Base-by-base conservation (phyloP, 352 stramenopile species). In the Pythium insidiosum region DNA sequence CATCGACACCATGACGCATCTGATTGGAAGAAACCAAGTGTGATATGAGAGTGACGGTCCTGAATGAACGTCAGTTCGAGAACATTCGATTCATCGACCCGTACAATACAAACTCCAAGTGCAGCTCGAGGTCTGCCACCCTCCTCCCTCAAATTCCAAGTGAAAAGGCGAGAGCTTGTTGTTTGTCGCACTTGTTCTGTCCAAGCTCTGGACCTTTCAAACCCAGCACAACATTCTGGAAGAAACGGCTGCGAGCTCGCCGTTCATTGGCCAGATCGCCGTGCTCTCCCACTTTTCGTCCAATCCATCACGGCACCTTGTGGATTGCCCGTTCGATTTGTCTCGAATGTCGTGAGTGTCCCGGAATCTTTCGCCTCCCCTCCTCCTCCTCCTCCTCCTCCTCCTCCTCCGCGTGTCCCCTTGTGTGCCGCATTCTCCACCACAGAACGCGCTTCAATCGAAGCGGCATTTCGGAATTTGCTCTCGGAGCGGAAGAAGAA, bases 401-500 rank as follows among this genome's bases (percentile, higher is more conserved):
- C n/a, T n/a, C n/a, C n/a, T n/a, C n/a, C n/a, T n/a, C n/a, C n/a
- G n/a, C n/a, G n/a, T n/a, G n/a, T n/a, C n/a, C n/a, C n/a, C n/a
- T n/a, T n/a, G n/a, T n/a, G n/a, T n/a, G n/a, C n/a, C n/a, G n/a
- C n/a, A n/a, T n/a, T n/a, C n/a, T n/a, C n/a, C n/a, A n/a, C n/a
- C n/a, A n/a, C n/a, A n/a, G n/a, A n/a, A n/a, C 7, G 18, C 10
- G 37, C 18, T 39, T n/a, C 11, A 43, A 43, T 29, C 9, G 37
- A 24, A 5, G n/a, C n/a, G 2, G 44, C 54, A 63, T 43, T 63
- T 57, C 54, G 47, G 37, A 63, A 57, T 63, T 63, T 57, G 54
- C 54, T 20, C 48, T 31, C 30, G 43, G 30, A 53, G 20, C 39
- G 15, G 15, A 15, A 33, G 9, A 33, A 33, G 28, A 9, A 33